Evolutionary conservation across 495 filamentous ascomycete genomes (phyloP), one percentile per base, ranked within the genome.

Genomic region (Trichoderma erinaceum): DNA sequence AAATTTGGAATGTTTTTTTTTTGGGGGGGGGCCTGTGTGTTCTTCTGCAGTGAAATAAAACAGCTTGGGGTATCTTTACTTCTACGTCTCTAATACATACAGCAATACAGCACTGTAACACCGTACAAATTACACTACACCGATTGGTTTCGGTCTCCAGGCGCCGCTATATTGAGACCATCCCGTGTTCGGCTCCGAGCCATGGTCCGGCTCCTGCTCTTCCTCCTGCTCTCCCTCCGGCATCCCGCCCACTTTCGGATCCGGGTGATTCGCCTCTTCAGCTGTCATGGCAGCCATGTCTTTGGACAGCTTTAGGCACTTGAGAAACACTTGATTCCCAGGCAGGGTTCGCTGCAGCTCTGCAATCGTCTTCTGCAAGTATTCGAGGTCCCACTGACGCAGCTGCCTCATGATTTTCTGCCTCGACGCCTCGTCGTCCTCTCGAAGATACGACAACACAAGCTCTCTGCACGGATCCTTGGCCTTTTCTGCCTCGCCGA

Each of bases 91-190:
- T 21, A 32, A 29, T 32, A n/a, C n/a, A n/a, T n/a, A n/a, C n/a
- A n/a, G n/a, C n/a, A n/a, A n/a, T n/a, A 10, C 56, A 32, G 23
- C 56, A 32, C 25, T 25, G 3, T 10, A 35, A 13, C 27, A n/a
- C 11, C 52, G 11, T 68, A 46, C 2, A 63, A 46, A 68, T 64
- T 13, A 50, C 3, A 63, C 21, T 65, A 86, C 75, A 21, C 86
- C 86, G 70, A 89, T 88, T 1, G 87, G 87, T 73, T 82, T 88
- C n/a, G 85, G 83, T 23, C 78, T 76, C 87, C 87, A 89, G 8
- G 74, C 71, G 2, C 84, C 84, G 66, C 81, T 74, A 73, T 85
- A 86, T 66, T 74, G 77, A 25, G 71, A 75, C 86, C 87, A 88
- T 18, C 79, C 79, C 63, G 75, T 76, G n/a, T 63, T 21, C 32